Evolutionary conservation across 805 yeast genomes (phyloP).

Genomic region (Candida pini): DNA sequence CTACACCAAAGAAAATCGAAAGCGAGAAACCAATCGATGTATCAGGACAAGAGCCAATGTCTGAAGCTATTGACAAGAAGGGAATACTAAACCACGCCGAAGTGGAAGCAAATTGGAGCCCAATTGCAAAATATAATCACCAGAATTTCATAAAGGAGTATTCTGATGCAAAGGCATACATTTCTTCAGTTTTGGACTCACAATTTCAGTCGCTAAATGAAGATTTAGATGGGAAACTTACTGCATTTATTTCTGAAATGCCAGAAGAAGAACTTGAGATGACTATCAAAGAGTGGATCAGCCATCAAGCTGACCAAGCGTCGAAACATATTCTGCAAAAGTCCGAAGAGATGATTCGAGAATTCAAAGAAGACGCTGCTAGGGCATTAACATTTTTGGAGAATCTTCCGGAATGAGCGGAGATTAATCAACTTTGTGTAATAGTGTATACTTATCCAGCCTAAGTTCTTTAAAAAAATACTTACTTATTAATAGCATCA

Average conservation of each 20-base stretch:
- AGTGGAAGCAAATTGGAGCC: conserved; percentile 17
- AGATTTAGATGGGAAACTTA: conserved; percentile 61
- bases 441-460: too few species aligned
- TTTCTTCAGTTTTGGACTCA: conserved; percentile 25
- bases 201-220: conserved; percentile 39
- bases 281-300: conserved; percentile 70
- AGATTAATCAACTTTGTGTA: too few species aligned
- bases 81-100: too few species aligned
- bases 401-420: conserved; percentile 27
- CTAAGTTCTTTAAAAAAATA: too few species aligned
- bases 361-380: conserved; percentile 43
- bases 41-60: too few species aligned
- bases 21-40: neutral
- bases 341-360: conserved; percentile 40
- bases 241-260: conserved; percentile 60
- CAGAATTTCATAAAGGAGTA: conserved; percentile 25
- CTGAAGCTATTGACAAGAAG: too few species aligned
- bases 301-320: conserved; percentile 49
- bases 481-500: too few species aligned
- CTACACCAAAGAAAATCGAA: neutral
- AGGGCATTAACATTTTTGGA: conserved; percentile 42
- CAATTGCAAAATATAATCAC: conserved; percentile 25
- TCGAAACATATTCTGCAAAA: conserved; percentile 40
- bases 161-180: conserved; percentile 25
- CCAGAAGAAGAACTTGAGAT: conserved; percentile 63